phyloP scores from a whole-genome alignment of 2,329 filamentous ascomycete species.

The Colletotrichum phormii region DNA sequence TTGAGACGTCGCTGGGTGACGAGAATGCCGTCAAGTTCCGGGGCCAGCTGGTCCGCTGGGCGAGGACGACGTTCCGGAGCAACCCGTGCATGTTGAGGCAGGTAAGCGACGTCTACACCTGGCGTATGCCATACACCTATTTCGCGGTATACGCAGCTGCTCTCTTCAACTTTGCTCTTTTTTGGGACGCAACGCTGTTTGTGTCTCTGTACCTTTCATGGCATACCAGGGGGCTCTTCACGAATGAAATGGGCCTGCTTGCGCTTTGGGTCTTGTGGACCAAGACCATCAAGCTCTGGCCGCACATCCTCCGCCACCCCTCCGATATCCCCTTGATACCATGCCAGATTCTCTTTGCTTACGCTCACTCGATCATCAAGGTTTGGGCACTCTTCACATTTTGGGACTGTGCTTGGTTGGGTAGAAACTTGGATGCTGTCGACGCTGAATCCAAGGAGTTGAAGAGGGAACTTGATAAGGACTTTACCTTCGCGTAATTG shows the following conservation, averaged over 20 bases:
- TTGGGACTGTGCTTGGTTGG: conserved; percentile 56
- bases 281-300: conserved; percentile 68
- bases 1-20: conserved; percentile 65
- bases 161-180: conserved; percentile 66
- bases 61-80: conserved; percentile 67
- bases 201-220: conserved; percentile 39
- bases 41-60: conserved; percentile 67
- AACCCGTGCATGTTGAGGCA: conserved; percentile 60
- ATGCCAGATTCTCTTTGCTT: conserved; percentile 64
- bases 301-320: conserved; percentile 64
- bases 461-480: background rate
- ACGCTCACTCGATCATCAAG: conserved; percentile 69
- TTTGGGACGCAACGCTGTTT: conserved; percentile 61
- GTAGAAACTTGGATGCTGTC: conserved; percentile 48
- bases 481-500: background rate
- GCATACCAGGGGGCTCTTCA: background rate
- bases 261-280: conserved; percentile 62
- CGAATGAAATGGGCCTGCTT: conserved; percentile 19
- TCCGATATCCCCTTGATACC: conserved; percentile 63
- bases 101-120: background rate
- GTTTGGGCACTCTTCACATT: conserved; percentile 66
- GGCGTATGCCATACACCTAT: conserved; percentile 60
- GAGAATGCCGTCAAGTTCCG: conserved; percentile 57
- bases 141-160: conserved; percentile 67
- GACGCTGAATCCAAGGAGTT: conserved; percentile 19